Evolutionary conservation across 192 early-diverging fungal genomes (phyloP).

Genomic region (Physocladia obscura): DNA sequence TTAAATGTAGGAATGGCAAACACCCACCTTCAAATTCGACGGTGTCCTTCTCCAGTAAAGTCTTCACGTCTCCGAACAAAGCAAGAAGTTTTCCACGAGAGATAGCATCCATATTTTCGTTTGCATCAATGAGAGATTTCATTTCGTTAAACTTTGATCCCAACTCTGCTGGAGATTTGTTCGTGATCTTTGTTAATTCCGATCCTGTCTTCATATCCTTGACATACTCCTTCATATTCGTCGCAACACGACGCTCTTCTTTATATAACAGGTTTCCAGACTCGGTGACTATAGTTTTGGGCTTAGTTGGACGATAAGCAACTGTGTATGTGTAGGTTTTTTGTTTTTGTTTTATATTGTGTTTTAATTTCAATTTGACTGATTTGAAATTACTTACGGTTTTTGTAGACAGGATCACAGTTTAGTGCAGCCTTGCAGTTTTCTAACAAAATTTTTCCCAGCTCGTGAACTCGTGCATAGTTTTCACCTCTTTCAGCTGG

Average conservation of each 20-base stretch:
- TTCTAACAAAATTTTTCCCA: conserved; percentile 80
- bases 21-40: conserved; percentile 17
- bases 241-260: conserved; percentile 79
- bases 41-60: conserved; percentile 21
- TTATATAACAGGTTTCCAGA: conserved; percentile 81
- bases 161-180: conserved; percentile 50
- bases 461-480: conserved; percentile 76
- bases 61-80: conserved; percentile 42
- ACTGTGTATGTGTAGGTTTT: conserved; percentile 51
- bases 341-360: too few species aligned
- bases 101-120: conserved; percentile 13
- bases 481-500: conserved; percentile 77
- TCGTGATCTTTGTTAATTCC: conserved; percentile 40
- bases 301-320: conserved; percentile 76
- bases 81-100: conserved; percentile 30
- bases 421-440: conserved; percentile 85
- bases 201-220: conserved; percentile 70
- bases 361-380: neutral
- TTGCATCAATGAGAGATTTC: conserved; percentile 32
- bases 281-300: conserved; percentile 75
- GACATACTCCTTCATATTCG: conserved; percentile 93
- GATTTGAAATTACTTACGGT: conserved; percentile 56
- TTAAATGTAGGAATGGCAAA: conserved; percentile 54
- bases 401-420: conserved; percentile 82
- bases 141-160: conserved; percentile 64